Evolutionary conservation across 2,329 filamentous ascomycete species (phyloP).

Genomic region (Diaporthe sp.): DNA sequence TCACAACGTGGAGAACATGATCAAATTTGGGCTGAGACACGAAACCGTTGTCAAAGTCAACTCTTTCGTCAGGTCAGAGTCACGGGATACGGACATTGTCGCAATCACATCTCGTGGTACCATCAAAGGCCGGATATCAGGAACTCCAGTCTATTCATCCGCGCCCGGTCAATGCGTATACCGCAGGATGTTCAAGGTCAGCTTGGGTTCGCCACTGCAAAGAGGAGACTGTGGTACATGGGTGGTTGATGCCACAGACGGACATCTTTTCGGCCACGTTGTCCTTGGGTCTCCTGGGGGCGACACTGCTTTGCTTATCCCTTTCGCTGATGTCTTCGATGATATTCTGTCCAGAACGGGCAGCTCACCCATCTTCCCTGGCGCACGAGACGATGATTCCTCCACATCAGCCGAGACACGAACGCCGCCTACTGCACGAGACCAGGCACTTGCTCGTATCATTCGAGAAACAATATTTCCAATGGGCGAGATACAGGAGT

Average conservation of each 20-base stretch:
- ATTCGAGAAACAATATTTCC: background rate
- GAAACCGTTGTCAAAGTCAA: background rate
- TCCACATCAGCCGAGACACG: background rate
- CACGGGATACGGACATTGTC: background rate
- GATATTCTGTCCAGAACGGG: background rate
- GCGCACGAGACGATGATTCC: background rate
- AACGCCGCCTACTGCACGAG: background rate
- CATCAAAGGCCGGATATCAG: slow-evolving; percentile 1
- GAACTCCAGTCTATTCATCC: slow-evolving; percentile 3
- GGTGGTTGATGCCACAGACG: background rate
- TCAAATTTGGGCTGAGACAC: background rate
- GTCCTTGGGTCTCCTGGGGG: slow-evolving; percentile 9
- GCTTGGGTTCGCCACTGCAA: background rate
- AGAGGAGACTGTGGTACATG: slow-evolving; percentile 20
- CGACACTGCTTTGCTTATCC: background rate
- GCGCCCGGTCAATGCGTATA: background rate
- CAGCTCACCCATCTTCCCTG: background rate
- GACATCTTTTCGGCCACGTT: slow-evolving; percentile 19
- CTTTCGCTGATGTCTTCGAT: slow-evolving; percentile 2
- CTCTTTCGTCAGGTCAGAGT: background rate
- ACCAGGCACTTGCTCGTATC: background rate
- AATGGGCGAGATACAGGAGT: background rate
- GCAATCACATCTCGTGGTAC: background rate
- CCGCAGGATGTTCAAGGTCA: background rate
- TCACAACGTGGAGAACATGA: background rate